These are phyloP conservation scores for Talaromyces sp. DNA, from an alignment of 2,329 filamentous ascomycete genomes.

Conservation along the genomic window DNA sequence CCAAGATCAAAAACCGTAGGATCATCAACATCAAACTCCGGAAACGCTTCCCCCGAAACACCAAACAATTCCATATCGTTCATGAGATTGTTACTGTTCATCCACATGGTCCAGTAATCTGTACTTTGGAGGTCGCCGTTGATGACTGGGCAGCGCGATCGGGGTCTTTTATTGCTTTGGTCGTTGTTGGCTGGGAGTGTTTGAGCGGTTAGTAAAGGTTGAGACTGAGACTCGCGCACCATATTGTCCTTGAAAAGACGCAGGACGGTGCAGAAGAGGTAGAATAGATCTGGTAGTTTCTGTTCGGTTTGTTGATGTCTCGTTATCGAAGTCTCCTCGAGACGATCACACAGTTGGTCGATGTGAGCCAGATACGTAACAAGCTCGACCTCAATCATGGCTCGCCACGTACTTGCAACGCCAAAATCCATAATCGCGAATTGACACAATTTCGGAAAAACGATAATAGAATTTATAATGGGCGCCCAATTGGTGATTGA, in stretches of 20 bases:
- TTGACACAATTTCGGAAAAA: conserved; percentile 11
- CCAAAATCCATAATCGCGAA: neutral
- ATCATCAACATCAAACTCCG: conserved; percentile 2
- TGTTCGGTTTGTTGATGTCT: neutral
- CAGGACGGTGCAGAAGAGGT: conserved; percentile 11
- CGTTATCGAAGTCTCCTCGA: conserved; percentile 1
- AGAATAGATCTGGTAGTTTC: conserved; percentile 12
- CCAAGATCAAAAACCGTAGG: conserved; percentile 14
- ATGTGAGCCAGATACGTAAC: neutral
- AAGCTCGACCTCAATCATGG: neutral
- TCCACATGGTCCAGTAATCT: conserved; percentile 17
- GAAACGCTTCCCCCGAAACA: neutral
- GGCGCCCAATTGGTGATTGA: conserved; percentile 9
- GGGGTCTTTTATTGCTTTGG: neutral
- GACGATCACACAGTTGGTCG: neutral
- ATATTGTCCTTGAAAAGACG: conserved; percentile 14
- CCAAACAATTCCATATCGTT: neutral
- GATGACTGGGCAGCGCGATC: conserved; percentile 13
- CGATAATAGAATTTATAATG: neutral
- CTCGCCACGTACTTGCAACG: neutral
- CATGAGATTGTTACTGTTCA: conserved; percentile 1
- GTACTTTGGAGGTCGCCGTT: conserved; percentile 17
- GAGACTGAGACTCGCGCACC: neutral
- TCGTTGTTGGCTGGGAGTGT: neutral
- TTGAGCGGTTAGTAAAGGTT: neutral